These are phyloP conservation scores for Striga hermonthica DNA, from an alignment of 305 asterid genomes.

Conservation along the genomic window DNA sequence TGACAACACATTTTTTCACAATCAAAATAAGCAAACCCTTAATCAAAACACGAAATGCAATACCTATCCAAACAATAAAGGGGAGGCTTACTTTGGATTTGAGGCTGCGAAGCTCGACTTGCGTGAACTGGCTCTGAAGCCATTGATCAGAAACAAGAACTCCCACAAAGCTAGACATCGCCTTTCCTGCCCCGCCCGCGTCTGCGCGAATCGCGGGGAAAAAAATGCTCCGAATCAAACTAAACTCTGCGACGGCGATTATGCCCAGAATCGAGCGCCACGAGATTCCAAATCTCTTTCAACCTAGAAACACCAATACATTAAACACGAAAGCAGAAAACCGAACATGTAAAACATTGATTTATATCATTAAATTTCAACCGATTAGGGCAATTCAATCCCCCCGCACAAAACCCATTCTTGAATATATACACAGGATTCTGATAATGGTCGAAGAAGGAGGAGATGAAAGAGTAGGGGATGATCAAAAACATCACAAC, in stretches of 20 bases:
- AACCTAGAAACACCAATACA: slow-evolving; percentile 29
- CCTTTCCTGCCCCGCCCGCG: slow-evolving; percentile 42
- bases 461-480: slow-evolving; percentile 10
- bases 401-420: slow-evolving; percentile 20
- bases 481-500: too few species aligned
- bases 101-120: slow-evolving; percentile 87
- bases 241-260: slow-evolving; percentile 16
- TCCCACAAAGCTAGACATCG: slow-evolving; percentile 80
- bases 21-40: slow-evolving; percentile 22
- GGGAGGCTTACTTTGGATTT: slow-evolving; percentile 63
- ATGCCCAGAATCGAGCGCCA: slow-evolving; percentile 29
- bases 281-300: slow-evolving; percentile 29
- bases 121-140: slow-evolving; percentile 97
- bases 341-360: slow-evolving; percentile 34
- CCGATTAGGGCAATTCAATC: slow-evolving; percentile 15
- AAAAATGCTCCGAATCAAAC: slow-evolving; percentile 29
- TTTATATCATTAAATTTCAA: slow-evolving; percentile 15
- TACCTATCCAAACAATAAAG: not conserved
- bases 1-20: slow-evolving; percentile 17
- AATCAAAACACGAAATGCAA: not conserved
- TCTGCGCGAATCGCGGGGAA: slow-evolving; percentile 48
- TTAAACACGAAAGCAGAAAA: slow-evolving; percentile 21
- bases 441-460: slow-evolving; percentile 29
- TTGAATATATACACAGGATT: slow-evolving; percentile 5
- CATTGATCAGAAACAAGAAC: slow-evolving; percentile 92